Conservation (phyloP, 495 filamentous ascomycete species). For the Margaritispora aquatica region DNA sequence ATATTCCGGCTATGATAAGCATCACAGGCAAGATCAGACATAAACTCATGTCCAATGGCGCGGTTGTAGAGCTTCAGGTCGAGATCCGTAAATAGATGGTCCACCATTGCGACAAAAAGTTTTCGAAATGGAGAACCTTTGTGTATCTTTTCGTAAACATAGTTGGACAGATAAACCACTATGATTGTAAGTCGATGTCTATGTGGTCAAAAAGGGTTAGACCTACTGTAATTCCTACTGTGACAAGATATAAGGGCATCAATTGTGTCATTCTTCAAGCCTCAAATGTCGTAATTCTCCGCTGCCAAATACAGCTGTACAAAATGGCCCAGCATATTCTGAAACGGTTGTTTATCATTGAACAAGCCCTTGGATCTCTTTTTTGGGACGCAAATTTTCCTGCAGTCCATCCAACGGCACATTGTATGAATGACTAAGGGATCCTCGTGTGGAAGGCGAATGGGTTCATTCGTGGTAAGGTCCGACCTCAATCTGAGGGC, state of each 20-base stretch:
- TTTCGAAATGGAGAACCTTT: background rate
- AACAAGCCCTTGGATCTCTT: background rate
- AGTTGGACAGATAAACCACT: background rate
- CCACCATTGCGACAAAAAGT: background rate
- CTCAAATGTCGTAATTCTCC: conserved; percentile 6
- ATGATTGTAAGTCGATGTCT: too few species aligned
- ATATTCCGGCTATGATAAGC: too few species aligned
- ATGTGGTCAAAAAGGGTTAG: too few species aligned
- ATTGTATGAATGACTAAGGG: background rate
- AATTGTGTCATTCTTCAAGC: conserved; percentile 1
- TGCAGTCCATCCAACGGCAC: conserved; percentile 8
- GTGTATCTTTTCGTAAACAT: background rate
- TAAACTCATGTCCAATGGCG: background rate
- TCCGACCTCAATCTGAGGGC: too few species aligned
- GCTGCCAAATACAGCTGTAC: conserved; percentile 3
- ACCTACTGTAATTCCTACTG: too few species aligned
- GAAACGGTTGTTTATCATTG: background rate
- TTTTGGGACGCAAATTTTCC: background rate
- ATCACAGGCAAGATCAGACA: background rate
- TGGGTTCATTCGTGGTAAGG: background rate
- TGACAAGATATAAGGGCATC: background rate
- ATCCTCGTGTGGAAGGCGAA: conserved; percentile 5
- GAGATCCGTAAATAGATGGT: background rate
- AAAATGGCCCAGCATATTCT: background rate
- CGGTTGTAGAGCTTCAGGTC: background rate